Percentiles rank a stretch among this genome's conserved stretches.
These are phyloP conservation scores for Meyerozyma sp. DNA, from an alignment of 1,139 yeast genomes.

Conservation along the genomic window DNA sequence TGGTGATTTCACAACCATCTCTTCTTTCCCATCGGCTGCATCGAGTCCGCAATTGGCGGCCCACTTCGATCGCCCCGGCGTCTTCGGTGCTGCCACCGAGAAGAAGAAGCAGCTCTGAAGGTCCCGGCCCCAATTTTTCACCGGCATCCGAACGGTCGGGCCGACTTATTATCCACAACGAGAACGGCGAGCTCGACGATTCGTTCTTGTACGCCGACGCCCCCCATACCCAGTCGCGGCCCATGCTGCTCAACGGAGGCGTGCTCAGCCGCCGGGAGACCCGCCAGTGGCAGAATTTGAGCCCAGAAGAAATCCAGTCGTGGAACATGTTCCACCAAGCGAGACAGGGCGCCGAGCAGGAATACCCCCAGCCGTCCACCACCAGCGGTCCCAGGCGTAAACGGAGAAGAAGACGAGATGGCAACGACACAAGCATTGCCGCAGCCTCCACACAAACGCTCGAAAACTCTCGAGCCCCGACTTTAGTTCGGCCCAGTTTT, in stretches of 20 bases:
- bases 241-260: constrained; percentile 36
- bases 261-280: constrained; percentile 33
- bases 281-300: constrained; percentile 22
- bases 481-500: constrained; percentile 17
- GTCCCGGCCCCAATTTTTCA: not conserved
- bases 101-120: not conserved
- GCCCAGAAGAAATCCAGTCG: constrained; percentile 33
- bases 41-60: too few species aligned
- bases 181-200: constrained; percentile 32
- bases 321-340: constrained; percentile 39
- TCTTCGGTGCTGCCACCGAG: not conserved
- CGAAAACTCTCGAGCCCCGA: constrained; percentile 16
- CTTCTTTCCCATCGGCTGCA: not conserved
- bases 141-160: constrained; percentile 6
- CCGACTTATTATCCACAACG: constrained; percentile 23
- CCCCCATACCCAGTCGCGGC: constrained; percentile 3
- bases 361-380: not conserved
- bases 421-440: constrained; percentile 12
- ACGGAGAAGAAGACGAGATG: constrained; percentile 20
- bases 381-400: constrained; percentile 4
- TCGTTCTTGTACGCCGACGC: constrained; percentile 22
- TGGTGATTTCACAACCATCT: constrained; percentile 4
- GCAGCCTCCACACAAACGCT: constrained; percentile 1
- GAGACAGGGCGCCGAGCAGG: constrained; percentile 7
- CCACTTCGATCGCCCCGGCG: too few species aligned